These are phyloP conservation scores for Fraxinus xanthoxyloides DNA, from an alignment of 305 asterid species.

Conservation along the genomic window DNA sequence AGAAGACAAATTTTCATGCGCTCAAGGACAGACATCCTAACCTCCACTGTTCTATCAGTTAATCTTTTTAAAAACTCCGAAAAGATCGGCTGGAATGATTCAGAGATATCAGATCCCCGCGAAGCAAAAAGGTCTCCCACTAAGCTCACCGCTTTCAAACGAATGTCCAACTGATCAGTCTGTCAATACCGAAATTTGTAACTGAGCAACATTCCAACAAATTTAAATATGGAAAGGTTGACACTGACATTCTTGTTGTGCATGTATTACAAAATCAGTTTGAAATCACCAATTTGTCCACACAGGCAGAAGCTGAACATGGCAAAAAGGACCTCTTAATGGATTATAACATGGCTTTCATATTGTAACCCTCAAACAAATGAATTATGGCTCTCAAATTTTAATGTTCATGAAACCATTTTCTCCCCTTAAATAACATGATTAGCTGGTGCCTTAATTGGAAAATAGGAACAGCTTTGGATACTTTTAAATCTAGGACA, in stretches of 20 bases:
- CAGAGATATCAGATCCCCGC: slow-evolving; percentile 66
- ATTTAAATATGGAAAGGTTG: slow-evolving; percentile 5
- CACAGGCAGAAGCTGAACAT: slow-evolving; percentile 7
- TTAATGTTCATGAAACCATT: slow-evolving; percentile 7
- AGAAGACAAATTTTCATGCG: slow-evolving; percentile 70
- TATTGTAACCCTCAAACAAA: slow-evolving; percentile 4
- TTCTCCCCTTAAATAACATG: slow-evolving; percentile 18
- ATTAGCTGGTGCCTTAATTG: slow-evolving; percentile 3
- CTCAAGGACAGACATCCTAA: slow-evolving; percentile 86
- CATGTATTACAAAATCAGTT: not conserved
- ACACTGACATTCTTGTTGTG: slow-evolving; percentile 5
- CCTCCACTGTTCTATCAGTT: slow-evolving; percentile 81
- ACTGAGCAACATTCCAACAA: slow-evolving; percentile 27
- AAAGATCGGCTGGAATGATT: slow-evolving; percentile 75
- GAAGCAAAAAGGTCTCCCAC: slow-evolving; percentile 86
- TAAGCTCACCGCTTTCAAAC: slow-evolving; percentile 81
- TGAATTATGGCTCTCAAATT: slow-evolving; percentile 7
- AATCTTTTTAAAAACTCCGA: slow-evolving; percentile 83
- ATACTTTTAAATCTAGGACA: slow-evolving; percentile 6
- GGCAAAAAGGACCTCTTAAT: slow-evolving; percentile 15
- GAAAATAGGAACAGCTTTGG: slow-evolving; percentile 3
- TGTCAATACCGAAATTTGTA: slow-evolving; percentile 40
- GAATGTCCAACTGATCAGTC: slow-evolving; percentile 83
- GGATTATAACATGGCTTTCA: slow-evolving; percentile 14
- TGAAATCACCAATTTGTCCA: slow-evolving; percentile 13